Evolutionary conservation across 2,329 filamentous ascomycete species (phyloP), one percentile per base, ranked within the genome.

Genomic region (Monilinia fructigena): DNA sequence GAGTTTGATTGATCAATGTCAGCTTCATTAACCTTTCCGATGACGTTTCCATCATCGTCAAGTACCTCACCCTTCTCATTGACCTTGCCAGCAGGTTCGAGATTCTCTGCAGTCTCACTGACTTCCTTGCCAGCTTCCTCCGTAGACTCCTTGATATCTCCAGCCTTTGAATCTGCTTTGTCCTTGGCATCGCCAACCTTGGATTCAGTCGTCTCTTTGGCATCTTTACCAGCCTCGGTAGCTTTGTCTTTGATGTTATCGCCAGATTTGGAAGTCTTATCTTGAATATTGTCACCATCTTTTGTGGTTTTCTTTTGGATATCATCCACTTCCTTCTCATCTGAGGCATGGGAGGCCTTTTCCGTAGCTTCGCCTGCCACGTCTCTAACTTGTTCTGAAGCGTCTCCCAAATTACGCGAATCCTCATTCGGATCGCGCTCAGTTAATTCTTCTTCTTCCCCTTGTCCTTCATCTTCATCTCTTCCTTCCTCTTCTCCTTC

Each of bases 21-120:
- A 16, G 58, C 89, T 74, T 91, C 88, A 26, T 90, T 77, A 0
- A 91, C 82, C 65, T 80, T 79, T 60, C 82, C 83, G 61, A 85
- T 76, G 64, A 84, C 80, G 60, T 84, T 81, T 67, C 83, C 83
- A 7, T 83, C 78, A 4, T 83, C 78, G 67, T 85, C 81, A 28
- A 84, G 74, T 67, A 85, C 83, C 70, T 84, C 82, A 56, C 83
- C 83, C 38, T 82, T 77, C 68, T 82, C 80, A 71, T 85, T 83
- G 69, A 72, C 66, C 23, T 52, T 69, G 31, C 70, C 72, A 2
- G 68, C 68, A 52, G 66, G 65, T 20, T 68, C 40, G 10, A 55
- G 26, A 11, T 63, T 48, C 20, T 66, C 63, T 26, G 61, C 61
- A 3, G 23, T 18, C 40, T 31, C 52, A 10, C 53, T 31, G 4